Percentiles rank a stretch among this genome's conserved stretches.
Conservation (phyloP, 1,284 basidiomycete genomes). For the Veloporphyrellus conicus region DNA sequence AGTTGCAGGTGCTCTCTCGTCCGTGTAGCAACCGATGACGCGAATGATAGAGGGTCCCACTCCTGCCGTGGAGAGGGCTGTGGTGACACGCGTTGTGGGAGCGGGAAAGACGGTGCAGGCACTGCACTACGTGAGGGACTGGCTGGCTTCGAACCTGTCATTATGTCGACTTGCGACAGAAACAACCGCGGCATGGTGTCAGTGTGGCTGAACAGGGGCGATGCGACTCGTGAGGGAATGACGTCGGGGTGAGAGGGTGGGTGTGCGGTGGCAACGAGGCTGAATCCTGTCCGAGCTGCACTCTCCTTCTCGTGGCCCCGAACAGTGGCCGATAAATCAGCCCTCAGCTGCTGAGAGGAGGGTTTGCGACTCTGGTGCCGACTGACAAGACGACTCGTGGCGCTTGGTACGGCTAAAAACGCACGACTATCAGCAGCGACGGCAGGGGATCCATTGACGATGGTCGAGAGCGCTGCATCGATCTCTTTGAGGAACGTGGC, state of each 20-base stretch:
- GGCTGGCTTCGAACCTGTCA: conserved; percentile 14
- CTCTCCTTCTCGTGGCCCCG: conserved; percentile 28
- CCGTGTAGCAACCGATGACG: conserved; percentile 18
- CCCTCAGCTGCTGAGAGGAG: conserved; percentile 30
- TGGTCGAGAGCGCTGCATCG: conserved; percentile 26
- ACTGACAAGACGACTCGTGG: conserved; percentile 25
- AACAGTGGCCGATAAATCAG: conserved; percentile 30
- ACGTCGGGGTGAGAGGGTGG: conserved; percentile 23
- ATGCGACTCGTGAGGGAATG: conserved; percentile 24
- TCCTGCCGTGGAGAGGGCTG: conserved; percentile 31
- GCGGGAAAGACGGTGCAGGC: conserved; percentile 10
- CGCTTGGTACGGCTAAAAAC: conserved; percentile 27
- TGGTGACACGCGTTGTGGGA: conserved; percentile 27
- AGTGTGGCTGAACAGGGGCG: conserved; percentile 20
- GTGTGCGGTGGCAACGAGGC: conserved; percentile 33
- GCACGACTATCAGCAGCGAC: conserved; percentile 32
- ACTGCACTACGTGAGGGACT: conserved; percentile 16
- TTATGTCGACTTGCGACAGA: conserved; percentile 20
- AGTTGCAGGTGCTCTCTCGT: conserved; percentile 11
- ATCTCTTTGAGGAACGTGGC: conserved; percentile 33
- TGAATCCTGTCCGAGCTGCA: conserved; percentile 28
- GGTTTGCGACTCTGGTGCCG: conserved; percentile 30
- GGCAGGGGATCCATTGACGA: conserved; percentile 27
- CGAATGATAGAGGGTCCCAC: conserved; percentile 21
- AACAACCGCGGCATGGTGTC: conserved; percentile 23